phyloP scores from a whole-genome alignment of 495 filamentous ascomycete genomes.

The Penicillium bialowiezense region DNA sequence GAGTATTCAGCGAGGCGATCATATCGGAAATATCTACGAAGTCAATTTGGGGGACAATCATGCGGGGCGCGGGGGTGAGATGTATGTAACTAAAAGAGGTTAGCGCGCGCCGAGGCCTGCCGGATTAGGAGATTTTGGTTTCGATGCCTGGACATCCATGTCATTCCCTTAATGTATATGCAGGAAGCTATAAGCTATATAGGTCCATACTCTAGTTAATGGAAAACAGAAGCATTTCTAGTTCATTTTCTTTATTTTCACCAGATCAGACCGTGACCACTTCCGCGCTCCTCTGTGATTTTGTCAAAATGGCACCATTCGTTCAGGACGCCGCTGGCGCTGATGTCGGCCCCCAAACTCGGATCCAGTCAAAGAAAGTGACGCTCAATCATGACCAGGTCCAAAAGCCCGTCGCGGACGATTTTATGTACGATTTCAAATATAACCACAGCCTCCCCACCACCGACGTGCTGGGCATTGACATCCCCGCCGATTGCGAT shows the following conservation, averaged over 20 bases:
- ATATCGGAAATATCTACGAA: too few relatives aligned
- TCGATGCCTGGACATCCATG: too few relatives aligned
- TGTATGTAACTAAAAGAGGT: too few relatives aligned
- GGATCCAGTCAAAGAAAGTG: not conserved
- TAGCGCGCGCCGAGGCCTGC: constrained; percentile 3
- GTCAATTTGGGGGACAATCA: not conserved
- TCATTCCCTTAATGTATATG: too few relatives aligned
- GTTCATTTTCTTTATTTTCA: not conserved
- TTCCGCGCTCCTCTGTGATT: not conserved
- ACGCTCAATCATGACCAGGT: constrained; percentile 9
- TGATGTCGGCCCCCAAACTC: not conserved
- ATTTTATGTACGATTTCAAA: constrained; percentile 32
- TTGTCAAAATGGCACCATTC: constrained; percentile 12
- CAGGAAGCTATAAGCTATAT: too few relatives aligned
- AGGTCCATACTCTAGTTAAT: not conserved
- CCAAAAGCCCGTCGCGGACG: constrained; percentile 11
- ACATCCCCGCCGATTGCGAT: constrained; percentile 17
- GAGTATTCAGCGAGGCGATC: too few relatives aligned
- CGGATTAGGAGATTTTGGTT: constrained; percentile 1
- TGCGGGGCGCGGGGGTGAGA: not conserved
- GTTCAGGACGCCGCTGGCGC: constrained; percentile 2
- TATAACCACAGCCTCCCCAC: constrained; percentile 30
- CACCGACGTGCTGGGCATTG: constrained; percentile 10
- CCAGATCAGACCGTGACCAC: constrained; percentile 5
- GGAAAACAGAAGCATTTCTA: not conserved